A percentile compares a stretch with the other conserved stretches of the same genome.
phyloP scores from a whole-genome alignment of 352 stramenopile genomes.

The Phytophthora colocasiae region DNA sequence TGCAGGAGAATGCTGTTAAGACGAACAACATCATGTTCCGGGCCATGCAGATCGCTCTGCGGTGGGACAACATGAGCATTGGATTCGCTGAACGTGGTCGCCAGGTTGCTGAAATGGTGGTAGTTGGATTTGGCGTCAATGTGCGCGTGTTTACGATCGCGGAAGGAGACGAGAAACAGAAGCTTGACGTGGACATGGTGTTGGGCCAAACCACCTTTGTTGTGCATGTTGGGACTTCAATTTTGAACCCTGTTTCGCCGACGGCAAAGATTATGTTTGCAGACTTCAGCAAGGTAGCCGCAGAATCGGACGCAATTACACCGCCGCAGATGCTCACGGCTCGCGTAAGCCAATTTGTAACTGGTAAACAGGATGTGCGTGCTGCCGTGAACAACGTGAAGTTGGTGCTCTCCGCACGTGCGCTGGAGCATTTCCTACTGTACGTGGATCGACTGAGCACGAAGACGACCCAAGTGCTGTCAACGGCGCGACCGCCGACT shows the following conservation, averaged over 20 bases:
- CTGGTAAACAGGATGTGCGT: constrained; percentile 51
- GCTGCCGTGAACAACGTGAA: constrained; percentile 57
- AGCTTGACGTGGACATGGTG: constrained; percentile 56
- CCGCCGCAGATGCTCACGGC: constrained; percentile 56
- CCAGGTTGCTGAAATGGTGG: constrained; percentile 60
- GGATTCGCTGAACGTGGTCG: constrained; percentile 48
- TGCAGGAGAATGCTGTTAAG: constrained; percentile 50
- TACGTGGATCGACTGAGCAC: constrained; percentile 68
- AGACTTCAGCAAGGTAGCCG: constrained; percentile 52
- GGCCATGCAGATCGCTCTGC: constrained; percentile 57
- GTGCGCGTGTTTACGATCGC: constrained; percentile 48
- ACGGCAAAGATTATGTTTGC: constrained; percentile 63
- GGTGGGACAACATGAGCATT: constrained; percentile 64
- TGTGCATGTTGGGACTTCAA: constrained; percentile 52
- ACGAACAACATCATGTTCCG: constrained; percentile 64
- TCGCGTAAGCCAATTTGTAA: constrained; percentile 53
- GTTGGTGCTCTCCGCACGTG: constrained; percentile 47
- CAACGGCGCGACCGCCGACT: constrained; percentile 46
- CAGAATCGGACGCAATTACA: constrained; percentile 32
- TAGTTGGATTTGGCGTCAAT: constrained; percentile 60
- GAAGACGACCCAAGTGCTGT: constrained; percentile 58
- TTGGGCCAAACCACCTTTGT: constrained; percentile 60
- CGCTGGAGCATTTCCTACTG: constrained; percentile 71
- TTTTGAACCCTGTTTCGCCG: constrained; percentile 41
- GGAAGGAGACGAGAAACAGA: constrained; percentile 52